phyloP scores from a whole-genome alignment of 1,284 basidiomycete species.

The Puccinia polysora region DNA sequence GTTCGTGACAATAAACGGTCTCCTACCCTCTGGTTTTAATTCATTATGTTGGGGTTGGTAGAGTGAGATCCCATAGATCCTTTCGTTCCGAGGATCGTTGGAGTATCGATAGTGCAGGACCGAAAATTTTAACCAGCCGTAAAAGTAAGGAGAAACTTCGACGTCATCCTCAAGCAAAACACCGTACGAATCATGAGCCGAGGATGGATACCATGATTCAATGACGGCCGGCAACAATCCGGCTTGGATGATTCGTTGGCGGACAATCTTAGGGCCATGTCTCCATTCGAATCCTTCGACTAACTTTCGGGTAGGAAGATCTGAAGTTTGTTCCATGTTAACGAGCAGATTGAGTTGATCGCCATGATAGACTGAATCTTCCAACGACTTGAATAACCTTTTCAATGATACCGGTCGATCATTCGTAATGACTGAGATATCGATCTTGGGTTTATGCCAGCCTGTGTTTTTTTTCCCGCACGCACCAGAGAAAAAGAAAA shows the following conservation, averaged over 20 bases:
- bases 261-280: conserved; percentile 57
- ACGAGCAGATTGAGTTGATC: conserved; percentile 63
- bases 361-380: conserved; percentile 64
- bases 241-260: conserved; percentile 68
- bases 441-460: conserved; percentile 66
- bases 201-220: conserved; percentile 75
- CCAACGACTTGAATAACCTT: conserved; percentile 64
- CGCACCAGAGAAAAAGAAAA: no score
- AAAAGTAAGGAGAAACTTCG: conserved; percentile 73
- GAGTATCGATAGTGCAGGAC: conserved; percentile 67
- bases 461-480: conserved; percentile 55
- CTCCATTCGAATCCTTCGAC: conserved; percentile 61
- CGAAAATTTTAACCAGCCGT: conserved; percentile 72
- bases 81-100: conserved; percentile 50
- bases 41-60: conserved; percentile 77
- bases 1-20: conserved; percentile 62
- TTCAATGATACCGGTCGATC: conserved; percentile 66
- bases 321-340: conserved; percentile 70
- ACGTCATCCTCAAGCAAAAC: conserved; percentile 75
- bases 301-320: conserved; percentile 60
- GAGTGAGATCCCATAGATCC: conserved; percentile 70
- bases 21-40: conserved; percentile 64
- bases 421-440: conserved; percentile 69
- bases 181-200: conserved; percentile 65
- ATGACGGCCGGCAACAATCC: conserved; percentile 73